phyloP scores from a whole-genome alignment of 2,329 filamentous ascomycete genomes.

The Falciphora oryzae region DNA sequence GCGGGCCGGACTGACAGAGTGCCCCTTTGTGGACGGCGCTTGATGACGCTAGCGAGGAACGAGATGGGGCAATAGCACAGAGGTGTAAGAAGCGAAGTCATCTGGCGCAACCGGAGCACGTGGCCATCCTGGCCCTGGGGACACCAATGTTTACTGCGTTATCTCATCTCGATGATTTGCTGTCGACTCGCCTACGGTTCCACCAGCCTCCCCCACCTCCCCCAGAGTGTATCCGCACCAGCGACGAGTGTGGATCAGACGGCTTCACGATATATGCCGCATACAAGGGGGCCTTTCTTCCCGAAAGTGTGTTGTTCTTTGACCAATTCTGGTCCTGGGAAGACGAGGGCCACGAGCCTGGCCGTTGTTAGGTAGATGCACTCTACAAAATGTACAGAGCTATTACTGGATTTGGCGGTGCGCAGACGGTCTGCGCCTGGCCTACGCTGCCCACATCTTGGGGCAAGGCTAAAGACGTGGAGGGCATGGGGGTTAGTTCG shows the following conservation, averaged over 20 bases:
- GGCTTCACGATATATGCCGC: not conserved
- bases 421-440: not conserved
- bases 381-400: not conserved
- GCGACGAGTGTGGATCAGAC: not conserved
- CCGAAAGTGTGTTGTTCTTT: not conserved
- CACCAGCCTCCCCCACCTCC: not conserved
- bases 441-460: too few relatives aligned
- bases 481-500: not conserved
- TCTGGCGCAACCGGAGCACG: not conserved
- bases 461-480: not conserved
- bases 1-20: not conserved
- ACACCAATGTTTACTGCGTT: not conserved
- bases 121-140: not conserved
- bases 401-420: not conserved
- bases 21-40: not conserved
- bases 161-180: slow-evolving; percentile 1
- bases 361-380: not conserved
- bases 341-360: not conserved
- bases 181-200: not conserved
- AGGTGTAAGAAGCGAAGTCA: not conserved
- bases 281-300: not conserved
- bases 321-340: not conserved
- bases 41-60: not conserved
- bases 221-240: not conserved
- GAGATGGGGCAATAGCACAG: too few relatives aligned